Evolutionary conservation across 108 stramenopile species (phyloP).

Genomic region (Fragilariopsis cylindrus): DNA sequence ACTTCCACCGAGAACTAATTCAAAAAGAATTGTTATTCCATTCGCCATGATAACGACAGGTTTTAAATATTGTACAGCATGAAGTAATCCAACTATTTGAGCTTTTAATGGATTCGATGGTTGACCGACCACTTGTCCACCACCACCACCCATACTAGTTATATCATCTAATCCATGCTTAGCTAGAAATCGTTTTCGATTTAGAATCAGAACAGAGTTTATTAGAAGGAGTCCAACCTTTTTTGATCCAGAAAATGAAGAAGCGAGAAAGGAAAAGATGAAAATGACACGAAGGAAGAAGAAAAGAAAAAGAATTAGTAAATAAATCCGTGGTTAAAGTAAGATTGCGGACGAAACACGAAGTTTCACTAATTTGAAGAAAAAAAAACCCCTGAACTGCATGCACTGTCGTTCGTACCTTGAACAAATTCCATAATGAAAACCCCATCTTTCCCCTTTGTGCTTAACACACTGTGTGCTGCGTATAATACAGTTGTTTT

Average conservation of each 20-base stretch:
- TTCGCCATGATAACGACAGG: constrained; percentile 79
- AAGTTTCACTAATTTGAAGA: constrained; percentile 1
- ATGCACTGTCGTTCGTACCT: constrained; percentile 48
- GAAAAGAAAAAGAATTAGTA: not conserved
- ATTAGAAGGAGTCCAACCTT: constrained; percentile 80
- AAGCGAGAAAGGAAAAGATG: constrained; percentile 8
- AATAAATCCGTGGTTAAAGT: not conserved
- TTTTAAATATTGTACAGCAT: constrained; percentile 85
- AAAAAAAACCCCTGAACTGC: not conserved
- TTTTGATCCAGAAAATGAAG: not conserved
- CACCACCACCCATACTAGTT: constrained; percentile 16
- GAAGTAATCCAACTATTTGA: constrained; percentile 72
- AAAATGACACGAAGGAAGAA: not conserved
- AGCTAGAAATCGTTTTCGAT: constrained; percentile 78
- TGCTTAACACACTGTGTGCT: not conserved
- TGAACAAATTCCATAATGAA: constrained; percentile 89
- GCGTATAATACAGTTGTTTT: not conserved
- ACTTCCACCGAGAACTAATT: constrained; percentile 76
- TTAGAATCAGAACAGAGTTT: constrained; percentile 76
- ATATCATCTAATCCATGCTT: constrained; percentile 81
- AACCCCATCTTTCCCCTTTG: constrained; percentile 64
- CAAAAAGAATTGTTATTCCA: constrained; percentile 77
- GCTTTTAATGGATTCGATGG: constrained; percentile 54
- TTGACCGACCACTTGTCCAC: constrained; percentile 20
- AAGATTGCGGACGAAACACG: not conserved